These are phyloP conservation scores for Triangularia verruculosa DNA, from an alignment of 2,329 filamentous ascomycete genomes.

Conservation along the genomic window DNA sequence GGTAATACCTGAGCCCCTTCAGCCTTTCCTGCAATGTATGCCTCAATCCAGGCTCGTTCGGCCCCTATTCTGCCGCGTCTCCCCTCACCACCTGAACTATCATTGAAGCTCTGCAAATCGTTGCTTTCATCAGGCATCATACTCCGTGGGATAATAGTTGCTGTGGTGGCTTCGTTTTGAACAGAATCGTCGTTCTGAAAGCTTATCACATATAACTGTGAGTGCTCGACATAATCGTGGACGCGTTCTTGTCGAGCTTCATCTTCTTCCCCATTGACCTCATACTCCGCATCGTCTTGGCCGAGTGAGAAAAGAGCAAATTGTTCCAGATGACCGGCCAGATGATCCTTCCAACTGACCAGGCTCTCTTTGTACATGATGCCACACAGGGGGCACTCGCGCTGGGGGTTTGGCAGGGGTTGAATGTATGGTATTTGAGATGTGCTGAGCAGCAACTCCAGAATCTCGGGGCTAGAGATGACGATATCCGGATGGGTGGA, in stretches of 20 bases:
- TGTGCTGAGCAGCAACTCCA: constrained; percentile 23
- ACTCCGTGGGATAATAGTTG: neutral
- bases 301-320: constrained; percentile 20
- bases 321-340: constrained; percentile 21
- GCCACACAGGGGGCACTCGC: constrained; percentile 12
- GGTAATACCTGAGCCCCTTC: neutral
- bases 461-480: constrained; percentile 7
- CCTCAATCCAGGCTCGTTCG: constrained; percentile 7
- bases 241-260: constrained; percentile 5
- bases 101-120: neutral
- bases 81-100: neutral
- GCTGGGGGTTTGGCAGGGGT: neutral
- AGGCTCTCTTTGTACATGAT: neutral
- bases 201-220: neutral
- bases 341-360: constrained; percentile 16
- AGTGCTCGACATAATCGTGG: constrained; percentile 8
- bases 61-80: neutral
- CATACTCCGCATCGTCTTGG: constrained; percentile 4
- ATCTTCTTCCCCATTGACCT: constrained; percentile 5
- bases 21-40: constrained; percentile 3
- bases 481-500: constrained; percentile 4
- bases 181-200: neutral
- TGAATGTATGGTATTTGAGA: constrained; percentile 19
- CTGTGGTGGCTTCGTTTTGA: neutral
- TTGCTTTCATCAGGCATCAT: neutral